Evolutionary conservation across 148 eudicot genomes (phyloP).

Genomic region (Rhododendron vialii): DNA sequence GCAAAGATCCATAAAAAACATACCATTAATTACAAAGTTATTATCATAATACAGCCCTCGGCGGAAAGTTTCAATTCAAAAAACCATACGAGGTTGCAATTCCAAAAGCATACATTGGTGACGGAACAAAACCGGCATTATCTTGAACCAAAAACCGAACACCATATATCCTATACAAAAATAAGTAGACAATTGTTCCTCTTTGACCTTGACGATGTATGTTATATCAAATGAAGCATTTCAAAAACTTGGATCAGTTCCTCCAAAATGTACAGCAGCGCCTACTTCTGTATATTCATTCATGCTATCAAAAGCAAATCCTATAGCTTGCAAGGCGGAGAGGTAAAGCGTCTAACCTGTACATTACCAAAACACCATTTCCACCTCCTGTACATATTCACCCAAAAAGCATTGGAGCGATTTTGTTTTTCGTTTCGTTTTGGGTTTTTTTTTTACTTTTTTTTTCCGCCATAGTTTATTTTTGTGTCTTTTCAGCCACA

Average conservation of each 20-base stretch:
- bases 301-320: not conserved
- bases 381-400: slow-evolving; percentile 6
- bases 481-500: not conserved
- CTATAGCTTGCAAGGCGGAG: not conserved
- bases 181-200: not conserved
- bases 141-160: not conserved
- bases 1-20: not conserved
- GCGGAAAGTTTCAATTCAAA: not conserved
- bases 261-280: not conserved
- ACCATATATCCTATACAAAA: not conserved
- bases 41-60: not conserved
- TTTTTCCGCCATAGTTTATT: not conserved
- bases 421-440: not conserved
- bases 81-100: not conserved
- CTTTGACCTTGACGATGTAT: not conserved
- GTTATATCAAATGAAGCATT: not conserved
- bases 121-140: not conserved
- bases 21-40: not conserved
- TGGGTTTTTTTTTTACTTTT: not conserved
- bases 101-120: not conserved
- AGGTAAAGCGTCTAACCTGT: not conserved
- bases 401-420: not conserved
- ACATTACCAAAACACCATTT: not conserved
- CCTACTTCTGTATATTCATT: not conserved
- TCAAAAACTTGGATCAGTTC: not conserved